phyloP scores from a whole-genome alignment of 2,329 filamentous ascomycete genomes.

The Fusarium zealandicum region DNA sequence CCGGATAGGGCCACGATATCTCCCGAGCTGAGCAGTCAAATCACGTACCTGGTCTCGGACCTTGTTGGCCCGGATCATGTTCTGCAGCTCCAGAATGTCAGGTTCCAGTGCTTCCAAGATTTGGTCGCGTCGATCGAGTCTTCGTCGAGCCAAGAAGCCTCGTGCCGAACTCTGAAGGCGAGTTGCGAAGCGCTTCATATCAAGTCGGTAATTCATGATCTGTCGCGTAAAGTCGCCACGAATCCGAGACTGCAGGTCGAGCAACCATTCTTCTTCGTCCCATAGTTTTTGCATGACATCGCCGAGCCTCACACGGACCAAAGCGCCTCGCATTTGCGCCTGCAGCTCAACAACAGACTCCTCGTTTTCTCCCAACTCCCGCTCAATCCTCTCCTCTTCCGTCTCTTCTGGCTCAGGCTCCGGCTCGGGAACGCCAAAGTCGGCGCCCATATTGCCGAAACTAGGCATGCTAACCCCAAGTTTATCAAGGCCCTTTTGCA shows the following conservation, averaged over 20 bases:
- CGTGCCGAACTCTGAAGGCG: conserved; percentile 80
- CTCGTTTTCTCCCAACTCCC: conserved; percentile 82
- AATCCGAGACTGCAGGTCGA: conserved; percentile 85
- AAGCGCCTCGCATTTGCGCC: conserved; percentile 81
- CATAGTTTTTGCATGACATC: conserved; percentile 87
- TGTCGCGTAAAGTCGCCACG: conserved; percentile 88
- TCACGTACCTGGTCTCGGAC: conserved; percentile 65
- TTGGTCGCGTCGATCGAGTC: conserved; percentile 67
- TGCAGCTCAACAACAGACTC: conserved; percentile 79
- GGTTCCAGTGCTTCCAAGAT: conserved; percentile 75
- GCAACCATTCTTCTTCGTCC: conserved; percentile 79
- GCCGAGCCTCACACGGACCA: conserved; percentile 78
- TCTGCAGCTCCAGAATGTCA: conserved; percentile 82
- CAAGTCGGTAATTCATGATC: conserved; percentile 79
- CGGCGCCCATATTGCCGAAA: conserved; percentile 96
- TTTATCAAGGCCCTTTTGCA: conserved; percentile 96
- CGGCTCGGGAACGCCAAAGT: conserved; percentile 83
- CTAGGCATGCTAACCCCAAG: conserved; percentile 95
- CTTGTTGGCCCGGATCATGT: conserved; percentile 75
- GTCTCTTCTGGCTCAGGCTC: conserved; percentile 82
- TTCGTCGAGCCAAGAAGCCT: conserved; percentile 74
- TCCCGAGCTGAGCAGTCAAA: conserved; percentile 64
- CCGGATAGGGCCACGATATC: conserved; percentile 68
- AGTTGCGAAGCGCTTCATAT: conserved; percentile 82
- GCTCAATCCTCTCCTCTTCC: conserved; percentile 85